These are phyloP conservation scores for Nakazawaea anatomiae DNA, from an alignment of 805 yeast species.

Conservation along the genomic window DNA sequence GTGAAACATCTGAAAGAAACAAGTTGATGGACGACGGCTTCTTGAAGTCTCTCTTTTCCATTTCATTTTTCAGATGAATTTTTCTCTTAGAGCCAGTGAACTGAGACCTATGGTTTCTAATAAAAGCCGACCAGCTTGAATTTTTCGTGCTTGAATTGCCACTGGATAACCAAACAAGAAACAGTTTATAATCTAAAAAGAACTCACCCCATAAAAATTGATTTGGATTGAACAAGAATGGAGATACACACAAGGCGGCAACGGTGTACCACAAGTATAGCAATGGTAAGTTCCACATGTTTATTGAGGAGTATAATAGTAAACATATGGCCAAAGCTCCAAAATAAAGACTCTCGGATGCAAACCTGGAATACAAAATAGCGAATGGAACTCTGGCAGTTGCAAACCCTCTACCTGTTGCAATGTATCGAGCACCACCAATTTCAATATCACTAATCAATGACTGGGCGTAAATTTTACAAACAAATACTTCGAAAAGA, in stretches of 20 bases:
- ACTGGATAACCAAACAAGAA: conserved; percentile 42
- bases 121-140: conserved; percentile 41
- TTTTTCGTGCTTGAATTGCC: conserved; percentile 38
- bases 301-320: conserved; percentile 49
- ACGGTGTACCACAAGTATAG: conserved; percentile 72
- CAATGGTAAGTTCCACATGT: conserved; percentile 56
- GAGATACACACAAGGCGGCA: conserved; percentile 60
- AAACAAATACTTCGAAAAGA: conserved; percentile 72
- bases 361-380: conserved; percentile 61
- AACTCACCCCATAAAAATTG: conserved; percentile 67
- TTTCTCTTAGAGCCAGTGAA: conserved; percentile 51
- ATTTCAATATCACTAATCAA: conserved; percentile 60
- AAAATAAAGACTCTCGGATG: conserved; percentile 60
- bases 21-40: conserved; percentile 43
- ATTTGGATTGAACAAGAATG: conserved; percentile 73
- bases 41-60: conserved; percentile 36
- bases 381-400: conserved; percentile 65
- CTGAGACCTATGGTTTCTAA: conserved; percentile 45
- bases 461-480: conserved; percentile 70
- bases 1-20: conserved; percentile 32
- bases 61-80: conserved; percentile 30
- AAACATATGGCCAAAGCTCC: conserved; percentile 49
- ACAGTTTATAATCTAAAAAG: conserved; percentile 60
- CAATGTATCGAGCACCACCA: conserved; percentile 79
- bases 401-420: conserved; percentile 82